Conservation (phyloP, 2,329 filamentous ascomycete species). For the Gaeumannomyces sp. region DNA sequence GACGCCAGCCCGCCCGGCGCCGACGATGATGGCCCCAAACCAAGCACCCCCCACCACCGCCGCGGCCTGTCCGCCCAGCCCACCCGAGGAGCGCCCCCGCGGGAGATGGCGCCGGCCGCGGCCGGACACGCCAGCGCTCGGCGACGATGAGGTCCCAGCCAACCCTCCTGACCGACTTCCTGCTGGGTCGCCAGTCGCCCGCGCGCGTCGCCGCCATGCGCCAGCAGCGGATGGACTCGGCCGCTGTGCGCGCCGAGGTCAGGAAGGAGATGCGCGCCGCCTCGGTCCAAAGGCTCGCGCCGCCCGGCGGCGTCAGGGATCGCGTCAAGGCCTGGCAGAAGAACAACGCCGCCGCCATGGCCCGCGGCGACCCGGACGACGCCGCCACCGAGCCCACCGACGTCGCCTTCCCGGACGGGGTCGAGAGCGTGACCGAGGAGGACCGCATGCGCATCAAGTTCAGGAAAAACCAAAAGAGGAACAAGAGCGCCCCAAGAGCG, state of each 20-base stretch:
- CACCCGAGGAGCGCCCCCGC: conserved; percentile 37
- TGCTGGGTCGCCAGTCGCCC: conserved; percentile 50
- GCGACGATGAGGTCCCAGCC: conserved; percentile 38
- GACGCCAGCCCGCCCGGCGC: conserved; percentile 7
- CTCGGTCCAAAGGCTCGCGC: conserved; percentile 52
- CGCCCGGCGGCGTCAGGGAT: conserved; percentile 63
- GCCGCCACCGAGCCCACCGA: conserved; percentile 54
- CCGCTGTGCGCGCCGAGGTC: conserved; percentile 47
- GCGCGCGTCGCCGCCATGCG: conserved; percentile 46
- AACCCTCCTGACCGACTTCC: conserved; percentile 50
- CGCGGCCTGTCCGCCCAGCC: conserved; percentile 16
- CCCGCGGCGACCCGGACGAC: conserved; percentile 42
- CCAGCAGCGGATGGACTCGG: conserved; percentile 50
- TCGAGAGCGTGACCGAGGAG: conserved; percentile 55
- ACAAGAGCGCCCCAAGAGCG: conserved; percentile 20
- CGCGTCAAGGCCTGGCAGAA: conserved; percentile 84
- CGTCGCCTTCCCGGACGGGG: conserved; percentile 53
- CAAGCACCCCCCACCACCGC: conserved; percentile 6
- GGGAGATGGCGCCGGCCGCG: conserved; percentile 23
- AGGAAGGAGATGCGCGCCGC: conserved; percentile 52
- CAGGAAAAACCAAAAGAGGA: conserved; percentile 24
- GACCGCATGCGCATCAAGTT: conserved; percentile 53
- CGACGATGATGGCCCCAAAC: conserved; percentile 3
- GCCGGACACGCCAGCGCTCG: conserved; percentile 20
- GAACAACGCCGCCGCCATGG: conserved; percentile 61